Evolutionary conservation across 345 rosid species (phyloP), one percentile per base, ranked within the genome.

Genomic region (Syzygium aromaticum): DNA sequence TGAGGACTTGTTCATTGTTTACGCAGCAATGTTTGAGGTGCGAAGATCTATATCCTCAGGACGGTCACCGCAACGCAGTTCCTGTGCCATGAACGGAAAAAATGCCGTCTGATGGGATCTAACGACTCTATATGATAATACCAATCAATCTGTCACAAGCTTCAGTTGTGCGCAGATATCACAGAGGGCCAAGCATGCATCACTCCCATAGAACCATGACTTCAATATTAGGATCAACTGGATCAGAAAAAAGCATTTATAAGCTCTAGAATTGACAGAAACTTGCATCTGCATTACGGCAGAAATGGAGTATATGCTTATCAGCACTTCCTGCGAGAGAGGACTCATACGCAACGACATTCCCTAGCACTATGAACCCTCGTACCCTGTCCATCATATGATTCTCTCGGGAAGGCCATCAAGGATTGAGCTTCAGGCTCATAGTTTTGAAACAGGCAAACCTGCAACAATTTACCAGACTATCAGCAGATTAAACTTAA

Each of bases 401-500:
- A 33, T 33, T 73, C 49, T 17, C 80, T 73, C 80, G 25, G 11
- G 80, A 40, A 19, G 46, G 7, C 13, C 11, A 3, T 73, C 80
- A 33, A 73, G 80, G 46, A 33, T 73, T 46, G 49, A 73, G 80
- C 80, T 73, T 73, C 49, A 73, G 80, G 49, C 90, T 93, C 88
- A 97, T 86, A 97, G 94, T 94, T 93, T 97, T 51, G 99, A 96
- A 89, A 93, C 93, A 3, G 98, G 99, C 78, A 97, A 91, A 88
- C 96, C 98, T 96, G 95, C n/a, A 86, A 87, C 63, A 64, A 57
- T 51, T 77, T 89, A 63, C 30, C 30, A 87, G 51, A 84, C 21
- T 30, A 23, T 78, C 49, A 46, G 85, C n/a, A 84, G 54, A 53
- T 27, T 28, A 14, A 30, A 28, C 64, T 52, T 43, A 3, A 17